These are phyloP conservation scores for Fusarium transvaalense DNA, from an alignment of 2,329 filamentous ascomycete species.

Conservation along the genomic window DNA sequence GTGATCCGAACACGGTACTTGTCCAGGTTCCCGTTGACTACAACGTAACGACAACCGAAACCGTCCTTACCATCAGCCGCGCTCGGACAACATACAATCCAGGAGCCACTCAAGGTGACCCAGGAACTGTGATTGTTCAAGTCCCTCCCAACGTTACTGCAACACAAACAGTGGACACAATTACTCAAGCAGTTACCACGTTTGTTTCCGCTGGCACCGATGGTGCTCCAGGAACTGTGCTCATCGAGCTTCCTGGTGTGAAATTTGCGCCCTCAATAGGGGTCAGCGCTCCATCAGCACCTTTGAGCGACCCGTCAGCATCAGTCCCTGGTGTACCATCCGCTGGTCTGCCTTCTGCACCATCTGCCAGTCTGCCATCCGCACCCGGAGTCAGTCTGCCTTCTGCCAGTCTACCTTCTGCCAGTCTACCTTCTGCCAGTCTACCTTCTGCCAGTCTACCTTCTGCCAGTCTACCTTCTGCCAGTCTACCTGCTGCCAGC, in stretches of 20 bases:
- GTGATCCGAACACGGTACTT: too few relatives aligned
- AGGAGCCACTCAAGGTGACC: slow-evolving; percentile 3
- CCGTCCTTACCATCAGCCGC: not conserved
- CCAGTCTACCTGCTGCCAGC: not conserved
- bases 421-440: not conserved
- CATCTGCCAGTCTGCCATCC: not conserved
- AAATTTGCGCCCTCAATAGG: not conserved
- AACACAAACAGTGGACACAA: not conserved
- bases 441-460: not conserved
- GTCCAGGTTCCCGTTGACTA: too few relatives aligned
- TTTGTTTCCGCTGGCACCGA: not conserved
- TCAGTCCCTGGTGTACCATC: not conserved
- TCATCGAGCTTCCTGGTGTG: not conserved
- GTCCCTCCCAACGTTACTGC: slow-evolving; percentile 4
- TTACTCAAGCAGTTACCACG: not conserved
- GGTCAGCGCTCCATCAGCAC: not conserved
- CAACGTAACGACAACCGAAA: too few relatives aligned
- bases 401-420: not conserved
- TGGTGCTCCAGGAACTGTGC: not conserved
- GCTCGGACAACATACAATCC: not conserved
- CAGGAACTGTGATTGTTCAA: slow-evolving; percentile 15
- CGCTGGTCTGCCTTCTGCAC: not conserved
- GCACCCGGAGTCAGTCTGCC: not conserved
- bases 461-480: not conserved
- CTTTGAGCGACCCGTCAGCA: too few relatives aligned